phyloP scores from a whole-genome alignment of 371 early-diverging fungal species.

The Haplosporangium sp. region DNA sequence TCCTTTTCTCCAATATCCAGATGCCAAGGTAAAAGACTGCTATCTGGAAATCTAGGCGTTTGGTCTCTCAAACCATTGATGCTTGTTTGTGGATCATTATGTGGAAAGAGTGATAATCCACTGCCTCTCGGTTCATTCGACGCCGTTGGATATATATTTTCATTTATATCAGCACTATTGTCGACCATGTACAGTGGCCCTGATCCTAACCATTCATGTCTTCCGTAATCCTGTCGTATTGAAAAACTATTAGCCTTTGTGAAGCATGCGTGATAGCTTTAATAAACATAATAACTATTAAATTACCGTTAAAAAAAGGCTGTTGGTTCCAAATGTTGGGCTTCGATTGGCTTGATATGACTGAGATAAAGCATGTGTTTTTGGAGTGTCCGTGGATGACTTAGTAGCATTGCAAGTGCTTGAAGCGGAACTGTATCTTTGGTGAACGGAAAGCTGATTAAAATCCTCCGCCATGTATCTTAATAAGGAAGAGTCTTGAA shows the following conservation, averaged over 20 bases:
- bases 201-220: conserved; percentile 30
- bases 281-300: background rate
- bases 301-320: conserved; percentile 36
- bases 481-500: conserved; percentile 4
- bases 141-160: background rate
- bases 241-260: background rate
- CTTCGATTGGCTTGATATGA: background rate
- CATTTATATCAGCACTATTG: background rate
- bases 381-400: background rate
- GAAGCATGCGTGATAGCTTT: background rate
- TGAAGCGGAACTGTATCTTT: background rate
- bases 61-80: background rate
- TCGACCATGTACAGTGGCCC: background rate
- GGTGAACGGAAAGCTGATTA: background rate
- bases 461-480: conserved; percentile 30
- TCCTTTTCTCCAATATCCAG: background rate
- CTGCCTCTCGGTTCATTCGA: background rate
- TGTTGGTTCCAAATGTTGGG: conserved; percentile 11
- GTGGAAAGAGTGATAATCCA: background rate
- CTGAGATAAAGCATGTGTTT: background rate
- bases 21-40: conserved; percentile 11
- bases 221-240: conserved; percentile 28
- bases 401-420: background rate
- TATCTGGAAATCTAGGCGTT: background rate
- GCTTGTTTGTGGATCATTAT: background rate